Base-by-base conservation (phyloP, 257 asterid species). In the Gentiana straminea region DNA sequence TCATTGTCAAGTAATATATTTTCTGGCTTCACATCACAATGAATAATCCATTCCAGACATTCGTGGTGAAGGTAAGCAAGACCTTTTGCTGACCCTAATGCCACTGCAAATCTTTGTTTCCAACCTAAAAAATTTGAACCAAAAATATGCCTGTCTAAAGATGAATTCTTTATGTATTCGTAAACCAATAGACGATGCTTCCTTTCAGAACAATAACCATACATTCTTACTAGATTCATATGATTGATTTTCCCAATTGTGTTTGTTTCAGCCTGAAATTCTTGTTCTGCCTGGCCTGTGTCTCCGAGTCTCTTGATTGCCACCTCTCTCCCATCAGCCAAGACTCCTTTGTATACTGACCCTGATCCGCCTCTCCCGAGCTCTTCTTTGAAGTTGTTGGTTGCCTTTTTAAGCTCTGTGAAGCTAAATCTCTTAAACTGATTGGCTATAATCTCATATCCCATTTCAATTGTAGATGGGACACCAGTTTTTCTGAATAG, bases 11-110 rank as follows among this genome's bases (percentile, higher is more conserved):
- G 32, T 6, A 77, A 69, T 69, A 77, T 77, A 59, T 77, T 77
- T 3, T 78, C 64, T 3, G 84, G 84, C 68, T 78, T 78, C 15
- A 78, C 78, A 66, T 77, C 84, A 63, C 80, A 77, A 47, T 77
- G 83, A 38, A 77, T 32, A 33, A 77, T 65, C 83, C 78, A 74
- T 35, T 74, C 80, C 35, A 74, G 60, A 57, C 78, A 74, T n/a
- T 77, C 84, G n/a, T 77, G 78, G 35, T 74, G 84, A 59, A 77
- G 59, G 36, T 77, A 77, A 3, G 75, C 73, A 4, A 77, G 78
- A 12, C 78, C 80, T 68, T 51, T 74, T 1, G 84, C 84, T 0
- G 70, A 68, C 0, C 78, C 80, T 0, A 77, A 7, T 0, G 80
- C 80, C 11, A 68, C 78, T 2, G 38, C 59, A 32, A 58, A 72